Evolutionary conservation across 164 flowering plant species (phyloP).

Genomic region (Echeveria elegans): DNA sequence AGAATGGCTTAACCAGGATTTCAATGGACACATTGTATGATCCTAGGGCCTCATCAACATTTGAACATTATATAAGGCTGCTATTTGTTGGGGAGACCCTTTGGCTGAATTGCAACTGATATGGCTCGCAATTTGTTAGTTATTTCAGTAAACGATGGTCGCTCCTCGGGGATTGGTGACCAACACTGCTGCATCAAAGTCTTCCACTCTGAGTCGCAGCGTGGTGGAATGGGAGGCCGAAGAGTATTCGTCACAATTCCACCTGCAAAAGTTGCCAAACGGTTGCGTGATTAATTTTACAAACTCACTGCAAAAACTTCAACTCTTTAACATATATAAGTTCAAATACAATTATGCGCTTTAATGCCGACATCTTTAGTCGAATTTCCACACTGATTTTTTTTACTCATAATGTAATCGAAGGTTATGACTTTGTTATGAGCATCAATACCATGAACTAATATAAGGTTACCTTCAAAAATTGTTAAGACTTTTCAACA

Average conservation of each 20-base stretch:
- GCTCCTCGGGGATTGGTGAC: constrained; percentile 59
- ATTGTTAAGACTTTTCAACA: no score
- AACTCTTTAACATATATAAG: background rate
- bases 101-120: constrained; percentile 36
- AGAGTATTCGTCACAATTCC: constrained; percentile 74
- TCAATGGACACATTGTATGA: background rate
- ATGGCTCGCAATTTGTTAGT: constrained; percentile 45
- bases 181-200: constrained; percentile 77
- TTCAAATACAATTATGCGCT: background rate
- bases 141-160: constrained; percentile 74
- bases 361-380: no score
- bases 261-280: constrained; percentile 27
- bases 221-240: constrained; percentile 61
- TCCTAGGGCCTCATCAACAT: background rate
- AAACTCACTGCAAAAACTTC: background rate
- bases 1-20: background rate
- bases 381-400: no score
- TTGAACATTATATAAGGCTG: background rate
- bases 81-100: constrained; percentile 17
- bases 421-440: no score
- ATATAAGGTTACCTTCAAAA: no score
- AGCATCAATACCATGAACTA: no score
- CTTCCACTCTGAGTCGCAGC: constrained; percentile 71
- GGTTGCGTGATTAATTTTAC: background rate
- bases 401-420: no score